Base-by-base conservation (phyloP, 148 eudicot genomes). In the Pharnaceum exiguum region DNA sequence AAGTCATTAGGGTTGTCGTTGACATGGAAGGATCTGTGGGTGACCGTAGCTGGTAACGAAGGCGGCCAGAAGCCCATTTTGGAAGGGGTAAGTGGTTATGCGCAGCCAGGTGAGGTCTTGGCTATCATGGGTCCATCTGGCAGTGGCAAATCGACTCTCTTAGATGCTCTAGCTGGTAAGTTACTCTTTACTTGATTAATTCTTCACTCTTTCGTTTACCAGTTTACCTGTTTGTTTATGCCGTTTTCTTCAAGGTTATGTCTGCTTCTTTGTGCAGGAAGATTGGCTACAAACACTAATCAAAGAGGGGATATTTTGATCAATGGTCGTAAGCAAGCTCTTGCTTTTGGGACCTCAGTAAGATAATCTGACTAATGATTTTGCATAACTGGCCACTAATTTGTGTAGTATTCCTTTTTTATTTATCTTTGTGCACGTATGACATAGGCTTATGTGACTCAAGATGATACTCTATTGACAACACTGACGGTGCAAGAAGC, bases 361-460 rank as follows among this genome's bases (percentile, higher is more conserved):
- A 22, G 63, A 33, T n/a, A n/a, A n/a, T n/a, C n/a, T n/a, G n/a
- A n/a, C n/a, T n/a, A n/a, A n/a, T n/a, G n/a, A n/a, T n/a, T n/a
- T n/a, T n/a, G n/a, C n/a, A n/a, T n/a, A n/a, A n/a, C n/a, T n/a
- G n/a, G n/a, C n/a, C 10, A 18, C 15, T 6, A 28, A 17, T 11
- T 18, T 27, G 1, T 16, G 3, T 6, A 9, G 0, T 7, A 22
- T 16, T 23, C 15, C n/a, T 12, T 17, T 36, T 12, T 27, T 15
- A 13, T 25, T 21, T 5, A 1, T 46, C 19, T 5, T 3, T 59
- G 2, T 50, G 23, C 10, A 18, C 28, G 15, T 46, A 26, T 24
- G 12, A 22, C 44, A 13, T 26, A 86, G 94, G 88, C 88, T 5
- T 86, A 86, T 59, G 85, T 80, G 24, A 79, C 75, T n/a, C 95